These are phyloP conservation scores for Ceratobasidium sp. DNA, from an alignment of 1,284 basidiomycete species.

Conservation along the genomic window DNA sequence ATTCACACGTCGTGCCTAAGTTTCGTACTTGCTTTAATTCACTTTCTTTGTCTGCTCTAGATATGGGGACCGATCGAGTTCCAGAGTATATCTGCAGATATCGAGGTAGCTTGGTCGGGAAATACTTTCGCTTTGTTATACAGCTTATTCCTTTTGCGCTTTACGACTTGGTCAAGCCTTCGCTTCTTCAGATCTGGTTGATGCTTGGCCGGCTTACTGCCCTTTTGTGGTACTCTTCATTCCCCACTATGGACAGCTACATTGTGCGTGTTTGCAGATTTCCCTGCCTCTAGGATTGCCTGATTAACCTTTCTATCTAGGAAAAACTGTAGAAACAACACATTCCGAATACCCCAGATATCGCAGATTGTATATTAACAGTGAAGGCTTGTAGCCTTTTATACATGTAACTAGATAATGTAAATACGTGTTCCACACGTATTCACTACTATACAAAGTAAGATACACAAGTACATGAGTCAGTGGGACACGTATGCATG, in stretches of 20 bases:
- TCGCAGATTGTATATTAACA: too few relatives aligned
- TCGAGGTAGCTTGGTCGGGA: slow-evolving; percentile 51
- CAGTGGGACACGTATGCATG: too few relatives aligned
- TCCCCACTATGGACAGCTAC: slow-evolving; percentile 49
- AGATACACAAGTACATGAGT: too few relatives aligned
- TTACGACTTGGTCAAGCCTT: slow-evolving; percentile 48
- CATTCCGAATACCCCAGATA: too few relatives aligned
- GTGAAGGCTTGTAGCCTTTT: too few relatives aligned
- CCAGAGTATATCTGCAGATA: slow-evolving; percentile 51
- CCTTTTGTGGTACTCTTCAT: slow-evolving; percentile 51
- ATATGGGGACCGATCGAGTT: slow-evolving; percentile 22
- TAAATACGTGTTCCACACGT: too few relatives aligned
- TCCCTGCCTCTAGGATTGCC: neutral
- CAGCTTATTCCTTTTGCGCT: slow-evolving; percentile 52
- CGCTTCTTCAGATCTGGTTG: slow-evolving; percentile 49
- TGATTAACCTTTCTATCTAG: too few relatives aligned
- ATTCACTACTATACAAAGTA: too few relatives aligned
- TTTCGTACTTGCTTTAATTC: slow-evolving; percentile 49
- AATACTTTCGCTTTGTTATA: slow-evolving; percentile 53
- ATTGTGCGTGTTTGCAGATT: slow-evolving; percentile 45
- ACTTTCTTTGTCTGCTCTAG: slow-evolving; percentile 18
- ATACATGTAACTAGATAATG: too few relatives aligned
- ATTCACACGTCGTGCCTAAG: slow-evolving; percentile 44
- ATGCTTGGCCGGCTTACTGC: slow-evolving; percentile 50
- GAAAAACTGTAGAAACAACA: too few relatives aligned